Base-by-base conservation (phyloP, 495 filamentous ascomycete genomes). In the Glonium stellatum region DNA sequence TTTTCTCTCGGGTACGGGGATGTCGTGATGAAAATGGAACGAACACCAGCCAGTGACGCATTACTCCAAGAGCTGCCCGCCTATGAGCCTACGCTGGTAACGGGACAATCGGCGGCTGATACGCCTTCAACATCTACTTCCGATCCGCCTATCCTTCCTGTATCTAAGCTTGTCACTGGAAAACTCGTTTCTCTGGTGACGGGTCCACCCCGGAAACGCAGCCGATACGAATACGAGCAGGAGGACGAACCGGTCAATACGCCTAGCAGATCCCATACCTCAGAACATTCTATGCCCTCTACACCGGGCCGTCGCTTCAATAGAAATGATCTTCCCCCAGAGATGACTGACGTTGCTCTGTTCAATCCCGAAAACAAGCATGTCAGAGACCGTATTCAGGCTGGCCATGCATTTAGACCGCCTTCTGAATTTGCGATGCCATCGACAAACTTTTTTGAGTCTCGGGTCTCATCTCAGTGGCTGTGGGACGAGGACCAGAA, bases 361-460 rank as follows among this genome's bases (percentile, higher is more conserved):
- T 98, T 97, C 75, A 82, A 83, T 49, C 87, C 90, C 0, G 90
- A 96, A 58, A 93, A 92, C 76, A 95, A 92, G 70, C 81, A 83
- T 51, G 90, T 95, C 27, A 83, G 92, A 54, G 92, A 96, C 65
- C 83, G 93, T 9, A 84, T 97, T 13, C 89, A 96, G 66, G 90
- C 89, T n/a, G 85, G 87, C 4, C 91, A 96, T 71, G 85, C 90
- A 52, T 97, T 97, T 73, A 80, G 90, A 58, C 92, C 92, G n/a
- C 93, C 93, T 12, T 87, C 86, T 5, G 92, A 97, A 70, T 81
- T 89, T 70, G 78, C 79, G 0, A 96, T 97, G 89, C 93, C 93
- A 5, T 83, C 86, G 18, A 85, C 89, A 64, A 81, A 79, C 41
- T 98, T 97, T 72, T 97, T 92, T 66, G 95, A 98, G 71, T 84